Evolutionary conservation across 164 flowering plant genomes (phyloP), one percentile per base, ranked within the genome.

Genomic region (Berberis vulgaris): DNA sequence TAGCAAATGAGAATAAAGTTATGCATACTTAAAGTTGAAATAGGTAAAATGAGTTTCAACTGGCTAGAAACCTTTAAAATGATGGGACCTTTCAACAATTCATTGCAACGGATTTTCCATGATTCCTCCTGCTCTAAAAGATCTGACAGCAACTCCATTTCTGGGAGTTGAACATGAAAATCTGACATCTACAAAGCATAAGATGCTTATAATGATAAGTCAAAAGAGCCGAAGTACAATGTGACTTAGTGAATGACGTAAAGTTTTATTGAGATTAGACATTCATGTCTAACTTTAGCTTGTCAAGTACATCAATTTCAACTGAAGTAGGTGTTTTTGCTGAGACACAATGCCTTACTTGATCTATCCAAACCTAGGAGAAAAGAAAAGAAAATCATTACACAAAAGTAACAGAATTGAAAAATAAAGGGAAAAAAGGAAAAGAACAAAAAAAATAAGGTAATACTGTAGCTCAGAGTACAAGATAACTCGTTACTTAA

Each of bases 221-320:
- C 7, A 57, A 57, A 9, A 61, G 38, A 46, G 57, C 45, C 10
- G 2, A 57, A 11, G 12, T 11, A 61, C 52, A 54, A 58, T 1
- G 43, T 0, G 41, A 57, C 52, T 53, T 1, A 53, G 38, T 53
- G 56, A 53, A 13, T 53, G 56, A 53, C 12, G 7, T 53, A 26
- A 26, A 26, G 26, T 26, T 26, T 26, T 26, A 43, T 39, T 4
- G 47, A 39, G 12, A 6, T 26, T 26, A 26, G 26, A 5, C 6
- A 57, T 46, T 78, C 60, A 94, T 97, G 96, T 94, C 86, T 1
- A 74, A 65, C 67, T 84, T 79, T 66, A 94, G 77, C 78, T 77
- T 81, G 73, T 79, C 62, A 59, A 90, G 84, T 45, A 69, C 49
- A 66, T 79, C 84, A 67, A 83, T 59, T 54, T 91, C 93, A 71